Percentiles rank a stretch among this genome's conserved stretches.
Conservation (phyloP, 2,329 filamentous ascomycete species). For the Lasiodiplodia gonubiensis region DNA sequence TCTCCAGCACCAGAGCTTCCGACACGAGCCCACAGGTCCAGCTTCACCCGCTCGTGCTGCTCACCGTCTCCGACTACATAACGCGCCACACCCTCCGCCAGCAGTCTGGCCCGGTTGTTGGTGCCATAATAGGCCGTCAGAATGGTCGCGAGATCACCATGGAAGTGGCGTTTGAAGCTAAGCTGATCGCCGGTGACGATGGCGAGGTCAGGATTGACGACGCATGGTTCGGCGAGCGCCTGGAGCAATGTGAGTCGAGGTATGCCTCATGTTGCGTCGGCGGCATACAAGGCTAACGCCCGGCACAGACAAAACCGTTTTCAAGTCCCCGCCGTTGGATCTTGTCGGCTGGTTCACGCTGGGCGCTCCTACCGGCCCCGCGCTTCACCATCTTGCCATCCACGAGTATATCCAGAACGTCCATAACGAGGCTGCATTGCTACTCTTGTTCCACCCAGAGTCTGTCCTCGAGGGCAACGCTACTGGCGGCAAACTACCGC, state of each 20-base stretch:
- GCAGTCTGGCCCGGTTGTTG: conserved; percentile 77
- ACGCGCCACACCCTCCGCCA: conserved; percentile 84
- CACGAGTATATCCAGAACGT: conserved; percentile 76
- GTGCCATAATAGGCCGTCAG: conserved; percentile 88
- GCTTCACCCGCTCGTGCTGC: conserved; percentile 90
- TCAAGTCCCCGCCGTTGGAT: conserved; percentile 78
- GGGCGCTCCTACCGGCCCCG: conserved; percentile 73
- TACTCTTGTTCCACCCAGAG: conserved; percentile 84
- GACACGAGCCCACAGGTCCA: conserved; percentile 80
- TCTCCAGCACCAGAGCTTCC: conserved; percentile 55
- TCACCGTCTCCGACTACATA: conserved; percentile 96
- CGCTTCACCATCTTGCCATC: conserved; percentile 70
- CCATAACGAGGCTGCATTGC: conserved; percentile 84
- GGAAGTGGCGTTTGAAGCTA: conserved; percentile 90
- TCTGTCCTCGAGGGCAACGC: conserved; percentile 57
- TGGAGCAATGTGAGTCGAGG: conserved; percentile 77
- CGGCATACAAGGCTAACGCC: conserved; percentile 29
- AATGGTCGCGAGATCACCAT: conserved; percentile 89
- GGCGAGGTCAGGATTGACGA: conserved; percentile 68
- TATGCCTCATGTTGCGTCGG: not conserved
- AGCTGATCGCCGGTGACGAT: conserved; percentile 56
- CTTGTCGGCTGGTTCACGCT: conserved; percentile 94
- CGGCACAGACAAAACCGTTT: conserved; percentile 79
- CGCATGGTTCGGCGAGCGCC: conserved; percentile 74
- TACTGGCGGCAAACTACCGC: conserved; percentile 79